Evolutionary conservation across 2,329 filamentous ascomycete species (phyloP).

Genomic region (Penicillium paneum): DNA sequence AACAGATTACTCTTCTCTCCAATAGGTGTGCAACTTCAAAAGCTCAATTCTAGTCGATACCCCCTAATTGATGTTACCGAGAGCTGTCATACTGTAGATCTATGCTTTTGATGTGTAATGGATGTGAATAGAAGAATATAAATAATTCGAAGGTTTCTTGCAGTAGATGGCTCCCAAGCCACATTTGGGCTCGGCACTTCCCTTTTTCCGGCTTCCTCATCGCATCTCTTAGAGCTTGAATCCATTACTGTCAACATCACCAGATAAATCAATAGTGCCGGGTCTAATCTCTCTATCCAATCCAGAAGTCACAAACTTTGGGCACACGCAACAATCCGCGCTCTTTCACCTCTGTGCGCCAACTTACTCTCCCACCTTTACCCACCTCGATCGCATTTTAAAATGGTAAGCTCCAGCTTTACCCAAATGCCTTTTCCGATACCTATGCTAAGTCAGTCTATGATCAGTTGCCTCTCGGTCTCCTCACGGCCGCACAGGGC

Average conservation of each 20-base stretch:
- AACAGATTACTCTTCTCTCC: background rate
- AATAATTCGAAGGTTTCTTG: background rate
- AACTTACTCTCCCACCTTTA: slow-evolving; percentile 23
- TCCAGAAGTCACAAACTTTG: background rate
- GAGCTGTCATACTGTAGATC: background rate
- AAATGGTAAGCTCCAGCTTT: slow-evolving; percentile 19
- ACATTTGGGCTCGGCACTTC: slow-evolving; percentile 17
- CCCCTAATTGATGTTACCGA: background rate
- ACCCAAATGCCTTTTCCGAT: background rate
- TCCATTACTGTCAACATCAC: slow-evolving; percentile 11
- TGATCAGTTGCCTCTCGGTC: slow-evolving; percentile 63
- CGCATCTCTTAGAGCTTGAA: slow-evolving; percentile 24
- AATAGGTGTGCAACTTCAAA: background rate
- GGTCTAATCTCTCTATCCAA: background rate
- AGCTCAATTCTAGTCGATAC: background rate
- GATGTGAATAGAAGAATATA: background rate
- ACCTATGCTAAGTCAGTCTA: slow-evolving; percentile 3
- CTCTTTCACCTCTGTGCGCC: slow-evolving; percentile 4
- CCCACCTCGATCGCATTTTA: slow-evolving; percentile 17
- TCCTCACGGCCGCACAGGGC: slow-evolving; percentile 93
- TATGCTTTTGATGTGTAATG: background rate
- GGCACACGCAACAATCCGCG: slow-evolving; percentile 4
- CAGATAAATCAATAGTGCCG: slow-evolving; percentile 6
- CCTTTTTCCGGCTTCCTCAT: slow-evolving; percentile 25
- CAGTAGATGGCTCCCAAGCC: background rate